phyloP scores from a whole-genome alignment of 768 basidiomycete species.

The Terana coerulea region DNA sequence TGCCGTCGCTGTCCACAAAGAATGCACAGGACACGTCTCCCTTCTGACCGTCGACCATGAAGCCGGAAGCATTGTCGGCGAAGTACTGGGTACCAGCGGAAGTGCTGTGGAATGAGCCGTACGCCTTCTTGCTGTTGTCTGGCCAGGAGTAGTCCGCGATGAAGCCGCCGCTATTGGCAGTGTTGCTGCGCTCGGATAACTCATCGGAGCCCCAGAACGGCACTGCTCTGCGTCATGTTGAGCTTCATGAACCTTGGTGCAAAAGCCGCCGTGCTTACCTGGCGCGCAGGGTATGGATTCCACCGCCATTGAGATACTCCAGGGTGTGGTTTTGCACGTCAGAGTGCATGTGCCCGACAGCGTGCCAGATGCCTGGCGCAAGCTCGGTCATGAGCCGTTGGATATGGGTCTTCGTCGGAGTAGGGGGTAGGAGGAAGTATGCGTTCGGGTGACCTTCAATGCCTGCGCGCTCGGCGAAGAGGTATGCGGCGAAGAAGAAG shows the following conservation, averaged over 20 bases:
- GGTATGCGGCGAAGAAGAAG: conserved; percentile 1
- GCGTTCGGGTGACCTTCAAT: background rate
- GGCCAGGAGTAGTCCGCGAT: background rate
- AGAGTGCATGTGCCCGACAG: background rate
- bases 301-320: background rate
- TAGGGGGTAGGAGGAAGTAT: background rate
- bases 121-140: background rate
- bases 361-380: background rate
- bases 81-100: background rate
- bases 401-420: background rate
- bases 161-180: background rate
- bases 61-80: background rate
- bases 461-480: background rate
- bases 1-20: background rate
- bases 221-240: background rate
- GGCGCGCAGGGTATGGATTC: background rate
- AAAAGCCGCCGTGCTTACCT: background rate
- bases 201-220: background rate
- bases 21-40: background rate
- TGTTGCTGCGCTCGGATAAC: background rate
- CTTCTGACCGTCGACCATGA: background rate
- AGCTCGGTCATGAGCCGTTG: background rate
- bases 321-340: background rate
- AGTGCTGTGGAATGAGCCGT: background rate
- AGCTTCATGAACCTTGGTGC: background rate